Conservation (phyloP, 108 stramenopile genomes). For the Phaeodactylum tricornutum region DNA sequence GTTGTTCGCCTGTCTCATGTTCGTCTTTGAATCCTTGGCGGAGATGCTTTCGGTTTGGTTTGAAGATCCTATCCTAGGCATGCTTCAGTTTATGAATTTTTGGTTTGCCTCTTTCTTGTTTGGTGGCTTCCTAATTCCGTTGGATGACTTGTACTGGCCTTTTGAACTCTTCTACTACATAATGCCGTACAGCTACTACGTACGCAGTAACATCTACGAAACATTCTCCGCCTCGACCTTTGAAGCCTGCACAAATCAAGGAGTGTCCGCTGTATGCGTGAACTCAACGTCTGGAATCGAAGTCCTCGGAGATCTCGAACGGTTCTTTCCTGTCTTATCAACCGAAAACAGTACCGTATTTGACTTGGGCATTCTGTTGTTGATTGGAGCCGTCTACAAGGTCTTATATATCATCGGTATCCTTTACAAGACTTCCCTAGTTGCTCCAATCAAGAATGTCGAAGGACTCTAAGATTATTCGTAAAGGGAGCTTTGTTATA, state of each 20-base stretch:
- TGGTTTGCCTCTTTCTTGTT: slow-evolving; percentile 30
- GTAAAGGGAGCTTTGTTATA: no score
- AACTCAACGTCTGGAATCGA: slow-evolving; percentile 2
- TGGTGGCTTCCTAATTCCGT: slow-evolving; percentile 21
- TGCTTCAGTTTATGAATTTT: slow-evolving; percentile 21
- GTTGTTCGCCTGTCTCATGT: slow-evolving; percentile 8
- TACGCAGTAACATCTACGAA: slow-evolving; percentile 9
- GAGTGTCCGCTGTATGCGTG: slow-evolving; percentile 3
- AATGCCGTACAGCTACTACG: slow-evolving; percentile 14
- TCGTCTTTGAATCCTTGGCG: slow-evolving; percentile 7
- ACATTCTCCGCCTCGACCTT: slow-evolving; percentile 6
- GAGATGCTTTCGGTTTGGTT: slow-evolving; percentile 9
- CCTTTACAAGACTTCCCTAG: slow-evolving; percentile 5
- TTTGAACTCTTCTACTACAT: slow-evolving; percentile 21
- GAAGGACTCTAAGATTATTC: no score
- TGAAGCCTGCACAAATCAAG: slow-evolving; percentile 10
- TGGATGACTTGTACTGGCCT: slow-evolving; percentile 17
- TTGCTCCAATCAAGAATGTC: no score
- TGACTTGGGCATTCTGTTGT: slow-evolving; percentile 9
- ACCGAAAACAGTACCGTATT: slow-evolving; percentile 5
- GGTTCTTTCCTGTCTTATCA: slow-evolving; percentile 10
- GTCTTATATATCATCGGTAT: slow-evolving; percentile 5
- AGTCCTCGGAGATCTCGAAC: slow-evolving; percentile 10
- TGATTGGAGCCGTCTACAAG: slow-evolving; percentile 11
- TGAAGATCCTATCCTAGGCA: slow-evolving; percentile 20